These are phyloP conservation scores for Endocalyx cinctus DNA, from an alignment of 2,329 filamentous ascomycete genomes.

Conservation along the genomic window DNA sequence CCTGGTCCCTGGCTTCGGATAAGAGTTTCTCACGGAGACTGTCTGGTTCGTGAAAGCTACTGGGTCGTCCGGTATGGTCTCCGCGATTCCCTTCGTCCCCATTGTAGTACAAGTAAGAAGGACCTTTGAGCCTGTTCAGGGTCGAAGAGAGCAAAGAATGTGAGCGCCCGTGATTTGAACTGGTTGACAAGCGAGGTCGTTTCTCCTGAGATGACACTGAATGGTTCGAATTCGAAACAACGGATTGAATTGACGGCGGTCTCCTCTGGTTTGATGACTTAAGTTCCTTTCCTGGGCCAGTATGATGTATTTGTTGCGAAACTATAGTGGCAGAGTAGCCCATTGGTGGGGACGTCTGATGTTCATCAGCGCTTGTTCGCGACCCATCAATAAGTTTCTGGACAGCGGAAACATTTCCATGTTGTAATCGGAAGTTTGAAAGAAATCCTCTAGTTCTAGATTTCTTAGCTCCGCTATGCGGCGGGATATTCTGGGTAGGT, in stretches of 20 bases:
- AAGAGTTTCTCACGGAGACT: too few relatives aligned
- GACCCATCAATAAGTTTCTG: slow-evolving; percentile 19
- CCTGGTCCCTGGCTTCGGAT: too few relatives aligned
- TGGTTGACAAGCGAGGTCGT: slow-evolving; percentile 16
- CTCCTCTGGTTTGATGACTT: slow-evolving; percentile 18
- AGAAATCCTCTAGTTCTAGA: slow-evolving; percentile 25
- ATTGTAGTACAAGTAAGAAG: slow-evolving; percentile 27
- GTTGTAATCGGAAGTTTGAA: slow-evolving; percentile 21
- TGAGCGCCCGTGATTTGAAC: slow-evolving; percentile 23
- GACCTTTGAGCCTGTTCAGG: slow-evolving; percentile 24
- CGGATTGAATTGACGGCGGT: slow-evolving; percentile 22
- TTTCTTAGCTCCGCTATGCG: too few relatives aligned
- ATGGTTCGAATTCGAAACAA: slow-evolving; percentile 21
- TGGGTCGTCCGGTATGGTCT: slow-evolving; percentile 10
- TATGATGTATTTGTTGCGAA: slow-evolving; percentile 11
- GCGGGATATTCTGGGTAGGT: too few relatives aligned
- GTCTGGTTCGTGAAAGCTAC: slow-evolving; percentile 13
- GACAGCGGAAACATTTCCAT: slow-evolving; percentile 20
- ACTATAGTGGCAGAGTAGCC: too few relatives aligned
- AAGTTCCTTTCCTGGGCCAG: slow-evolving; percentile 10
- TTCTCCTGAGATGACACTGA: slow-evolving; percentile 26
- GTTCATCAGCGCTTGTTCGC: slow-evolving; percentile 12
- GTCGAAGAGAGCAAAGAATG: slow-evolving; percentile 27
- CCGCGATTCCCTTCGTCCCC: slow-evolving; percentile 11
- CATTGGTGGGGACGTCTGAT: slow-evolving; percentile 10